A percentile compares a stretch with the other conserved stretches of the same genome.
Conservation (phyloP, 1,284 basidiomycete species). For the Moesziomyces sp. region DNA sequence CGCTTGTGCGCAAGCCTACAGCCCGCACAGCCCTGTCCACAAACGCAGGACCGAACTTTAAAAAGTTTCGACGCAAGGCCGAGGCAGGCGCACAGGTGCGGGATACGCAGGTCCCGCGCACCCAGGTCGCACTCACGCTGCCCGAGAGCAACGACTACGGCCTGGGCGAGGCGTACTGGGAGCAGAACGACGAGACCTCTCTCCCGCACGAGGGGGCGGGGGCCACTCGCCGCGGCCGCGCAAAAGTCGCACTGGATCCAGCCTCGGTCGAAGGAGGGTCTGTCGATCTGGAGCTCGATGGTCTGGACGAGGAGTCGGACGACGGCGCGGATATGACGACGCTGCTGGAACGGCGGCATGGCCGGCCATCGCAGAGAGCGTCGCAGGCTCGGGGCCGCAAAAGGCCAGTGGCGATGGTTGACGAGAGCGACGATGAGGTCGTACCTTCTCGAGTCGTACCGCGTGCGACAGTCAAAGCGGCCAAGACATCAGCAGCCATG, state of each 20-base stretch:
- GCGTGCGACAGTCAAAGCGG: slow-evolving; percentile 5
- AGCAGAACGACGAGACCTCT: slow-evolving; percentile 14
- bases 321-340: slow-evolving; percentile 43
- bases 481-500: slow-evolving; percentile 12
- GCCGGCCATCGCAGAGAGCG: slow-evolving; percentile 7
- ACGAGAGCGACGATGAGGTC: slow-evolving; percentile 31
- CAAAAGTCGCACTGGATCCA: slow-evolving; percentile 16
- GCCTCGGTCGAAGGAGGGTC: slow-evolving; percentile 14
- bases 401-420: slow-evolving; percentile 13
- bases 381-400: slow-evolving; percentile 11
- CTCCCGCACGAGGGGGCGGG: background rate
- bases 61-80: slow-evolving; percentile 39
- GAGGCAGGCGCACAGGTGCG: background rate
- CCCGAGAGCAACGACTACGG: slow-evolving; percentile 43
- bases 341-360: slow-evolving; percentile 24
- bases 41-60: slow-evolving; percentile 28
- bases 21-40: background rate
- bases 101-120: background rate
- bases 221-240: slow-evolving; percentile 1
- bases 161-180: slow-evolving; percentile 30
- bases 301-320: slow-evolving; percentile 27
- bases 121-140: slow-evolving; percentile 25
- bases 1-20: slow-evolving; percentile 26
- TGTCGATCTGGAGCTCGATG: slow-evolving; percentile 27
- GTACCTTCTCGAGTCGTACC: background rate